phyloP scores from a whole-genome alignment of 192 early-diverging fungal genomes.

The Umbelopsis vinacea region DNA sequence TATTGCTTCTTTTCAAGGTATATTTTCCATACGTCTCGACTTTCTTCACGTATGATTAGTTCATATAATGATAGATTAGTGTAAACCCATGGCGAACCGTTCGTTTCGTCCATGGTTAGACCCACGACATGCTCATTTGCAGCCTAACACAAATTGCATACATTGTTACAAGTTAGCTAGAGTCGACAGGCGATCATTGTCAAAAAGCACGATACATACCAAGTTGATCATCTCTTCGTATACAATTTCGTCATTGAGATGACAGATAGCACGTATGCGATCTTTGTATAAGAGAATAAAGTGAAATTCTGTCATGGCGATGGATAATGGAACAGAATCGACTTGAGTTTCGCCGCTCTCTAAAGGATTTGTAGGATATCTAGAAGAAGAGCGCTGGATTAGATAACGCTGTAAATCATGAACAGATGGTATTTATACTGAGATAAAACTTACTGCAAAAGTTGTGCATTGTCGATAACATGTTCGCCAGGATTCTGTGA shows the following conservation, averaged over 20 bases:
- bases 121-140: slow-evolving; percentile 65
- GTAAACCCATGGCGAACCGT: slow-evolving; percentile 92
- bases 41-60: slow-evolving; percentile 90
- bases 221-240: slow-evolving; percentile 81
- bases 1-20: slow-evolving; percentile 84
- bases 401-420: background rate
- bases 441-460: slow-evolving; percentile 70
- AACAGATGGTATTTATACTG: background rate
- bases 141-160: slow-evolving; percentile 40
- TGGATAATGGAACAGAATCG: slow-evolving; percentile 64
- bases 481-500: slow-evolving; percentile 76
- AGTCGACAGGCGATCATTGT: background rate
- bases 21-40: slow-evolving; percentile 92
- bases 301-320: slow-evolving; percentile 90
- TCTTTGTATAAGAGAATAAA: slow-evolving; percentile 83
- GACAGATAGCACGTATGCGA: slow-evolving; percentile 76
- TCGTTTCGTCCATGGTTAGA: slow-evolving; percentile 74
- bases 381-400: slow-evolving; percentile 13
- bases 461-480: slow-evolving; percentile 78
- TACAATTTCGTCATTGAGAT: slow-evolving; percentile 80
- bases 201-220: slow-evolving; percentile 43
- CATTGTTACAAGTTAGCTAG: background rate
- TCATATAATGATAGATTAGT: slow-evolving; percentile 87
- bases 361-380: slow-evolving; percentile 54
- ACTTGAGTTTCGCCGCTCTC: slow-evolving; percentile 40